Percentiles rank a stretch among this genome's conserved stretches.
Conservation (phyloP, 495 filamentous ascomycete genomes). For the Aspergillus heteromorphus region DNA sequence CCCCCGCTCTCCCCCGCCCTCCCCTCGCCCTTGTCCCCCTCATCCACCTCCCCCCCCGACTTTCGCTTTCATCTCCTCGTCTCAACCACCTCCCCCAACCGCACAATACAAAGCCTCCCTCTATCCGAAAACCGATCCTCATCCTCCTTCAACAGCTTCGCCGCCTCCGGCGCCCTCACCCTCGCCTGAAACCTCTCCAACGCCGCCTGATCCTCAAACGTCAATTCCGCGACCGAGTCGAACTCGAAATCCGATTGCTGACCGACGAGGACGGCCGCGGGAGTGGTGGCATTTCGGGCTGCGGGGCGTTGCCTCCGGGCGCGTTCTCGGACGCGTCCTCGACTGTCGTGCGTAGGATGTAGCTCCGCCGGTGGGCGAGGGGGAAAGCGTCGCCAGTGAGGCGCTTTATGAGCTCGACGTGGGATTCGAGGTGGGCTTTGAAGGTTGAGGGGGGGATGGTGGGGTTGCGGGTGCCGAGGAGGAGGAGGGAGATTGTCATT, state of each 20-base stretch:
- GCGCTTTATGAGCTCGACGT: background rate
- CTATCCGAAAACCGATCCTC: conserved; percentile 34
- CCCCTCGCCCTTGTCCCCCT: background rate
- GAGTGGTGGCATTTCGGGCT: conserved; percentile 18
- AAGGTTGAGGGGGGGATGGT: background rate
- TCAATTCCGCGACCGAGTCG: conserved; percentile 32
- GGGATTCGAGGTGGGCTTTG: background rate
- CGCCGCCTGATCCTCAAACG: conserved; percentile 25
- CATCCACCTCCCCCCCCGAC: background rate
- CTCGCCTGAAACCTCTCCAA: conserved; percentile 24
- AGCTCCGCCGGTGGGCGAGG: background rate
- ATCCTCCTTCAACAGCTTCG: conserved; percentile 19
- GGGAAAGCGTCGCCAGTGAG: background rate
- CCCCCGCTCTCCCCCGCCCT: no score
- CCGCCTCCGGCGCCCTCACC: conserved; percentile 18
- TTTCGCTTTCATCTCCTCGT: background rate
- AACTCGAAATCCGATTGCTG: conserved; percentile 35
- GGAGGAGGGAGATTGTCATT: background rate
- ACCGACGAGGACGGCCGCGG: conserved; percentile 29
- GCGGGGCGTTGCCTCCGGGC: background rate
- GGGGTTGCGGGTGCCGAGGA: background rate
- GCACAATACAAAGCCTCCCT: background rate
- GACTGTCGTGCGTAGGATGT: background rate
- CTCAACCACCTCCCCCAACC: background rate
- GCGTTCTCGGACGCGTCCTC: background rate